Base-by-base conservation (phyloP, 768 basidiomycete genomes). In the Tremella fuciformis region DNA sequence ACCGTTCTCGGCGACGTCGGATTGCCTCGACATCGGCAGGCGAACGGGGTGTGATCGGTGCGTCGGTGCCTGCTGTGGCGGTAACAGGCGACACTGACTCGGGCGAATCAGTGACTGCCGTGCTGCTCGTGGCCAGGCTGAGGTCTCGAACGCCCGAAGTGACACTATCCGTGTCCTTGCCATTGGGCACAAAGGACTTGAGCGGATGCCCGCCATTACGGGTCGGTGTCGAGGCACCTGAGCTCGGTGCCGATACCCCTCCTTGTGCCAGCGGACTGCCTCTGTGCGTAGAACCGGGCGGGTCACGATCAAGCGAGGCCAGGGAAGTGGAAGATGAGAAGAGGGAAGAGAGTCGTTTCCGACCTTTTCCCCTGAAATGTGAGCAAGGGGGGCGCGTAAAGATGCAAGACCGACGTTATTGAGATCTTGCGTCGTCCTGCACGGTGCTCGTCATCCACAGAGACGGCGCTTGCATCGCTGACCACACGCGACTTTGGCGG, bases 251-350 rank as follows among this genome's bases (percentile, higher is more conserved):
- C 15, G 65, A 63, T 24, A 42, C 26, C 25, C 58, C 55, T 29
- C 59, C 53, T n/a, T 50, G 54, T 2, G 66, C 62, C 6, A 63
- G 57, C 7, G 55, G 53, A 24, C 48, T 40, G 2, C 62, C 26
- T 44, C 51, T 57, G 19, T 54, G 53, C 13, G 67, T 39, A 9
- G 40, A 47, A 13, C 49, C 25, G 4, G 29, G 29, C 6, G 29
- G 29, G 2, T 64, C 59, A 22, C 48, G 26, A 16, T 57, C 64
- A 2, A 56, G 56, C 2, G 68, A 67, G 15, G 65, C 61, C 6
- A 66, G 47, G 6, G 69, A 67, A 4, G 42, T 46, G 0, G 64
- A 64, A 0, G 73, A 75, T 21, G 70, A 71, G 66, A 75, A 72
- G 7, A 75, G 42, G 6, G 73, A 75, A 0, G 69, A 67, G 2